These are phyloP conservation scores for Rugonectria rugulosa DNA, from an alignment of 2,329 filamentous ascomycete genomes.

Conservation along the genomic window DNA sequence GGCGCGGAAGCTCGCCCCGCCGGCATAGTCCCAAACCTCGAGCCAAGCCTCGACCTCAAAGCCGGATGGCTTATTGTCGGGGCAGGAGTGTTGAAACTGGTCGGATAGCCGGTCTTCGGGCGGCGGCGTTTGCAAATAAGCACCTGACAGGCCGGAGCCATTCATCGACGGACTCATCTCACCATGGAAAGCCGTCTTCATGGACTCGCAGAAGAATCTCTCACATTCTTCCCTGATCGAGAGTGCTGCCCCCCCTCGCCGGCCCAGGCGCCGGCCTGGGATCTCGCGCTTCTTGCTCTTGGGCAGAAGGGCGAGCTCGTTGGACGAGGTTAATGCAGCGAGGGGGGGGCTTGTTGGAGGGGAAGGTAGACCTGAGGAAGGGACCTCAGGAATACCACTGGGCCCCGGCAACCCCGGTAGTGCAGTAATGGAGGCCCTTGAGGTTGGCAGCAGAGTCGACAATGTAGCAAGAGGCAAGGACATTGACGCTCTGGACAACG, in stretches of 20 bases:
- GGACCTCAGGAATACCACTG: slow-evolving; percentile 97
- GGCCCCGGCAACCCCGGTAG: slow-evolving; percentile 86
- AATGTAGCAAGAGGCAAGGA: slow-evolving; percentile 91
- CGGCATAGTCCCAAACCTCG: slow-evolving; percentile 86
- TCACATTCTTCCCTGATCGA: slow-evolving; percentile 99
- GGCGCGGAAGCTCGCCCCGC: slow-evolving; percentile 84
- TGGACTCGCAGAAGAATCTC: slow-evolving; percentile 99
- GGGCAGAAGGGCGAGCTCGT: slow-evolving; percentile 70
- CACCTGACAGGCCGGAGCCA: slow-evolving; percentile 89
- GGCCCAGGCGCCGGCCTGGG: slow-evolving; percentile 54
- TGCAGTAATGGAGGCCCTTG: slow-evolving; percentile 92
- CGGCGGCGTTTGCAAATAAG: slow-evolving; percentile 63
- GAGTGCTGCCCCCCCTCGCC: slow-evolving; percentile 91
- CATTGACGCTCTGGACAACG: slow-evolving; percentile 71
- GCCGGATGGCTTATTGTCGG: slow-evolving; percentile 38
- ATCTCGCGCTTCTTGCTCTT: slow-evolving; percentile 59
- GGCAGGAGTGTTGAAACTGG: slow-evolving; percentile 45
- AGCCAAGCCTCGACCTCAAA: slow-evolving; percentile 68
- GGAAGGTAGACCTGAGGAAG: slow-evolving; percentile 82
- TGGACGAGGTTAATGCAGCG: slow-evolving; percentile 73
- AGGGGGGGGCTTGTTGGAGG: slow-evolving; percentile 90
- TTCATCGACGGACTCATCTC: slow-evolving; percentile 80
- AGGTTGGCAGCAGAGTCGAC: slow-evolving; percentile 77
- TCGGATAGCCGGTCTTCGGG: slow-evolving; percentile 53
- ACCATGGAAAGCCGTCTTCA: slow-evolving; percentile 94